phyloP scores from a whole-genome alignment of 305 asterid genomes.

The Fraxinus albicans region DNA sequence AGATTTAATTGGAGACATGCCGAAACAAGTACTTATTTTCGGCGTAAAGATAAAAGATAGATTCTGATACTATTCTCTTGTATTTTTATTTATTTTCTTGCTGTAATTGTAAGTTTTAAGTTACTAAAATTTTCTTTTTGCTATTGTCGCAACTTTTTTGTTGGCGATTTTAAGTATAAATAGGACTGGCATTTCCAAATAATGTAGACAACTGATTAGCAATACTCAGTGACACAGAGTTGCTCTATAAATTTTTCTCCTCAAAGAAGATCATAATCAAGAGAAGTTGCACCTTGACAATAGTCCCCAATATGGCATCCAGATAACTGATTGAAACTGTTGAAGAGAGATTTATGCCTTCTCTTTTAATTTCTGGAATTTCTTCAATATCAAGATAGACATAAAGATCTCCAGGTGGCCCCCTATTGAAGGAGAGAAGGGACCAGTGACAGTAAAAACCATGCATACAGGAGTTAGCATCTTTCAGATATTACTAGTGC shows the following conservation, averaged over 20 bases:
- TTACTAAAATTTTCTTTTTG: not conserved
- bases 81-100: not conserved
- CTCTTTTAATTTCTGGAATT: constrained; percentile 94
- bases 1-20: not conserved
- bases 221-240: not conserved
- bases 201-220: not conserved
- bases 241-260: not conserved
- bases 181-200: not conserved
- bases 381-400: constrained; percentile 94
- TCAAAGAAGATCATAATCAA: constrained; percentile 6
- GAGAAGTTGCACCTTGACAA: constrained; percentile 54
- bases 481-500: not conserved
- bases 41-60: not conserved
- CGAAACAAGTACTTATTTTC: not conserved
- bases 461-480: not conserved
- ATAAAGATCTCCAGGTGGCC: constrained; percentile 89
- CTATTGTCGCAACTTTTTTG: not conserved
- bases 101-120: not conserved
- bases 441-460: constrained; percentile 14
- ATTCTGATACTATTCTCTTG: not conserved
- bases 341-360: constrained; percentile 88
- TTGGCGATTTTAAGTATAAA: not conserved
- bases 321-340: constrained; percentile 75
- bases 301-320: constrained; percentile 91
- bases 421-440: constrained; percentile 46